A percentile compares a stretch with the other conserved stretches of the same genome.
Conservation (phyloP, 73 alveolate genomes). For the Symbiodinium natans region DNA sequence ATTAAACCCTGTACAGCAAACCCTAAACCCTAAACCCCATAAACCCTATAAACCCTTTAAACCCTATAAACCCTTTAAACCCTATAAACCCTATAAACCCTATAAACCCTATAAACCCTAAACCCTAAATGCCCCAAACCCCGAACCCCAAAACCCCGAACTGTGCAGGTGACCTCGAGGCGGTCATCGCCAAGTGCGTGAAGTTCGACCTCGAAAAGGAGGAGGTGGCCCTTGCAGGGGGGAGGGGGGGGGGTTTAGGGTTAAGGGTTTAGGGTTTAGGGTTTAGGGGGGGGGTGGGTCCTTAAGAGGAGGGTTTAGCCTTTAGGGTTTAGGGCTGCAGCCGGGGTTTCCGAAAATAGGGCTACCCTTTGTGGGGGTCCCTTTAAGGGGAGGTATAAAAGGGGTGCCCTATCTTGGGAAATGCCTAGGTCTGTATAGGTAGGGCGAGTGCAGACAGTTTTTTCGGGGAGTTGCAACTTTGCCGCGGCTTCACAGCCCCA, state of each 20-base stretch:
- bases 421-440: too few relatives aligned
- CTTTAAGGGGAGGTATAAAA: too few relatives aligned
- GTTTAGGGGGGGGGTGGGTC: too few relatives aligned
- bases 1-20: too few relatives aligned
- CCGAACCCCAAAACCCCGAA: neutral
- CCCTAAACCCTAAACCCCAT: neutral
- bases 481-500: too few relatives aligned
- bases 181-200: slow-evolving; percentile 32
- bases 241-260: neutral
- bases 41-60: neutral
- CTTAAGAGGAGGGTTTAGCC: too few relatives aligned
- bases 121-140: neutral
- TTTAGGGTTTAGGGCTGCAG: too few relatives aligned
- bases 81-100: neutral
- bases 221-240: slow-evolving; percentile 3
- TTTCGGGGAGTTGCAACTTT: neutral
- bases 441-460: neutral
- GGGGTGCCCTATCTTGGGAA: too few relatives aligned
- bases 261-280: neutral
- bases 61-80: neutral
- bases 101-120: neutral
- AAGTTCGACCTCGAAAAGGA: slow-evolving; percentile 83
- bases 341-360: too few relatives aligned
- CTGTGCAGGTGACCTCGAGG: slow-evolving; percentile 35
- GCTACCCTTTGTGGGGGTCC: too few relatives aligned